Conservation (phyloP, 345 rosid genomes). For the Linum lewisii region DNA sequence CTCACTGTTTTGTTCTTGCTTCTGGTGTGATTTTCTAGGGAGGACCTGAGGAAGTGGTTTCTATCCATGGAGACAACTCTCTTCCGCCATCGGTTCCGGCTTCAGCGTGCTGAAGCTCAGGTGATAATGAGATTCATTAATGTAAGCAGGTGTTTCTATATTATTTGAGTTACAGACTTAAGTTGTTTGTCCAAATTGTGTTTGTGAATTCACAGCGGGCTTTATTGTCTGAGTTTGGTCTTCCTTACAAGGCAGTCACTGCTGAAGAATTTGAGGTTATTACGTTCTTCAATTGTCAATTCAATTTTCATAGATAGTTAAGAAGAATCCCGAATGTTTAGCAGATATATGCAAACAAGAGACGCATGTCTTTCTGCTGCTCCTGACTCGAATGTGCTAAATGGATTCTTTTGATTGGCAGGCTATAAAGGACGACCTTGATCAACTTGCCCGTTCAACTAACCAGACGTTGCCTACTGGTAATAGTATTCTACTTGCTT, state of each 20-base stretch:
- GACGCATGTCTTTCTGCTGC: background rate
- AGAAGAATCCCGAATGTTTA: background rate
- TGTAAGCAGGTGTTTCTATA: background rate
- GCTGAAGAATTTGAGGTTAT: slow-evolving; percentile 65
- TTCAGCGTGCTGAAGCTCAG: slow-evolving; percentile 37
- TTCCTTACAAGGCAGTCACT: slow-evolving; percentile 57
- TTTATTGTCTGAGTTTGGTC: slow-evolving; percentile 50
- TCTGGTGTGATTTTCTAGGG: slow-evolving; percentile 27
- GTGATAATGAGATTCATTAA: slow-evolving; percentile 22
- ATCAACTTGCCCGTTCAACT: slow-evolving; percentile 45
- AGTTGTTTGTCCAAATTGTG: background rate
- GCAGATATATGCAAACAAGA: background rate
- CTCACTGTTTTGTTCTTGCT: background rate
- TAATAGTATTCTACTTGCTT: slow-evolving; percentile 26
- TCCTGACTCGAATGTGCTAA: background rate
- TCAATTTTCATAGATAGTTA: background rate
- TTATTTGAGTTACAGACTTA: background rate
- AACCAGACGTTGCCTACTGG: slow-evolving; percentile 32
- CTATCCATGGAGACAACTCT: slow-evolving; percentile 78
- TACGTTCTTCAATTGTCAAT: slow-evolving; percentile 1
- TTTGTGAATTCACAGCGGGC: slow-evolving; percentile 40
- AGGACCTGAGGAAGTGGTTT: slow-evolving; percentile 89
- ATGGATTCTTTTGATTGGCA: slow-evolving; percentile 12
- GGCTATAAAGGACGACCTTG: slow-evolving; percentile 42
- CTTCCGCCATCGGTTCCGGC: slow-evolving; percentile 55